Evolutionary conservation across 192 early-diverging fungal species (phyloP).

Genomic region (Backusella tuberculispora): DNA sequence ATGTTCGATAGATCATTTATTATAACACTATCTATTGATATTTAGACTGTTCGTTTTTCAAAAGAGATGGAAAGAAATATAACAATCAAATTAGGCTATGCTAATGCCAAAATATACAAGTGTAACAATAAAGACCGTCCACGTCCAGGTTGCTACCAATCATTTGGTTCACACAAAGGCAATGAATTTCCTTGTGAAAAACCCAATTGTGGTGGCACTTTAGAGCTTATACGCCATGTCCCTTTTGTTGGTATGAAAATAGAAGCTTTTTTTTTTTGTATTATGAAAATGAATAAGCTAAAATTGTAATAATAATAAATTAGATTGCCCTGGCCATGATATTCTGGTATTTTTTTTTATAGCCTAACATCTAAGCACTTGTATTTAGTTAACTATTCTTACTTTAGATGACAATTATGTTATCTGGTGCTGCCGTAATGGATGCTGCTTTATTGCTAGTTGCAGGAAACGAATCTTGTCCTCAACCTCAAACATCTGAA

Average conservation of each 20-base stretch:
- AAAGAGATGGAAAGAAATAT: slow-evolving; percentile 97
- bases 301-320: not conserved
- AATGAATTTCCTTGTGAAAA: slow-evolving; percentile 89
- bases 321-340: slow-evolving; percentile 98
- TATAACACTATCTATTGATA: not conserved
- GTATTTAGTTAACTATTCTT: not conserved
- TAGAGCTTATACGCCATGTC: slow-evolving; percentile 88
- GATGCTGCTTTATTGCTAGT: slow-evolving; percentile 95
- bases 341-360: slow-evolving; percentile 62
- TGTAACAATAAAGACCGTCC: slow-evolving; percentile 92
- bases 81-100: slow-evolving; percentile 98
- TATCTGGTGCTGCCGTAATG: slow-evolving; percentile 98
- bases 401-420: slow-evolving; percentile 90
- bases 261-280: not conserved
- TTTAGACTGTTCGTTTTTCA: slow-evolving; percentile 90
- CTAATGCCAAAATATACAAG: slow-evolving; percentile 99
- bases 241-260: slow-evolving; percentile 73
- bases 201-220: slow-evolving; percentile 77
- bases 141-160: slow-evolving; percentile 94
- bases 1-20: not conserved
- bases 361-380: not conserved
- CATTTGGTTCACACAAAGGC: slow-evolving; percentile 79
- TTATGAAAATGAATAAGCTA: not conserved
- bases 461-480: slow-evolving; percentile 97
- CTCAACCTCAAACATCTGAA: slow-evolving; percentile 99